phyloP scores from a whole-genome alignment of 164 flowering plant species.

The Amborella trichopoda region DNA sequence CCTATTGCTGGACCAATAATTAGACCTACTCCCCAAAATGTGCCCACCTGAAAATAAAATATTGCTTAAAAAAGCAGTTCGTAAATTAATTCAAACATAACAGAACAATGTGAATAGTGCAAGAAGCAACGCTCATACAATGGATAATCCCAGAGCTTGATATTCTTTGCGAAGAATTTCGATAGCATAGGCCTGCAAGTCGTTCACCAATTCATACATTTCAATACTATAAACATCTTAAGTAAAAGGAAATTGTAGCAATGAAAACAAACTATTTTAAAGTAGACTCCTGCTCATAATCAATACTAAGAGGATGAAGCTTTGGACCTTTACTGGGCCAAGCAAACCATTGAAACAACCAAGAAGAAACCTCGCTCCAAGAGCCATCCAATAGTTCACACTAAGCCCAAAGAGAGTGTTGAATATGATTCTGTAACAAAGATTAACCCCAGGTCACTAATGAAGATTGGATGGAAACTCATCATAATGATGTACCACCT shows the following conservation, averaged over 20 bases:
- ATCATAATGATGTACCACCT: too few species aligned
- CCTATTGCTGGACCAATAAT: conserved; percentile 69
- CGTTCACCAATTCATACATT: too few species aligned
- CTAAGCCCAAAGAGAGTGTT: conserved; percentile 64
- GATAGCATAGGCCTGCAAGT: conserved; percentile 58
- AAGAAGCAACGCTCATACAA: too few species aligned
- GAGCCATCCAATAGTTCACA: conserved; percentile 64
- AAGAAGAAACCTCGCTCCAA: conserved; percentile 53
- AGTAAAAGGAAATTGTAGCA: too few species aligned
- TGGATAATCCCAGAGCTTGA: conserved; percentile 42
- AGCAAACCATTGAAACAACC: conserved; percentile 48
- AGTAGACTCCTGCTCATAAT: too few species aligned
- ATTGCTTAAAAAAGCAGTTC: too few species aligned
- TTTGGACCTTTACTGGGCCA: conserved; percentile 48
- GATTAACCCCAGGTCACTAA: neutral
- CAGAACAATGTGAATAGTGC: too few species aligned
- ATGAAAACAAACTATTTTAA: too few species aligned
- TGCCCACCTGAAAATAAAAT: conserved; percentile 59
- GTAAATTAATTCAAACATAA: too few species aligned
- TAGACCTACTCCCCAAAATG: conserved; percentile 55
- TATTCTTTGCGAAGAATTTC: conserved; percentile 45
- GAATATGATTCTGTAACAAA: conserved; percentile 31
- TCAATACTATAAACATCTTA: too few species aligned
- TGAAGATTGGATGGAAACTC: too few species aligned
- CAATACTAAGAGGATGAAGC: too few species aligned